Base-by-base conservation (phyloP, 2,329 filamentous ascomycete species). In the Colletotrichum phormii region DNA sequence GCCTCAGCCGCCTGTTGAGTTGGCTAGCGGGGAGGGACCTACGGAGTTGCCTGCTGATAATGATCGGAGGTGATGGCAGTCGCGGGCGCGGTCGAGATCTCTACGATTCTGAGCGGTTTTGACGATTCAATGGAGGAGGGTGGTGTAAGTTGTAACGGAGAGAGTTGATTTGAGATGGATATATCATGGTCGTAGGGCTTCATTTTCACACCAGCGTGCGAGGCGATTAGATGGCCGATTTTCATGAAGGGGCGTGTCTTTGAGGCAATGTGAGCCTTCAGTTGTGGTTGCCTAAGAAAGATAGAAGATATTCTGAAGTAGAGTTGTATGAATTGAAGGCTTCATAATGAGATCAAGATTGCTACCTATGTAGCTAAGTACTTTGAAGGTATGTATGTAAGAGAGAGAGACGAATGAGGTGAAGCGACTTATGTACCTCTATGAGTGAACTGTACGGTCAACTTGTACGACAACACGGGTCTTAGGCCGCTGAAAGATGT, bases 21-120 rank as follows among this genome's bases (percentile, higher is more conserved):
- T 72, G 51, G 51, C 57, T 11, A 58, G 53, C 4, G 54, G 62
- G 31, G 29, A 70, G 13, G 54, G 35, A 31, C 63, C 54, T n/a
- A 54, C 55, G 31, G 67, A 71, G 46, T 42, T 64, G 31, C 62
- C 62, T 29, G 62, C 62, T 24, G 62, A 64, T n/a, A 55, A 55
- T 15, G 12, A 13, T 24, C 62, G 62, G 62, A 64, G 33, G 62
- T 64, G 54, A 51, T n/a, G 2, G 2, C 5, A 26, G n/a, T 33
- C 12, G 8, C 12, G 61, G 24, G 13, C 29, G 5, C 12, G 4
- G 1, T 12, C 35, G 15, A 18, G 7, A 46, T 26, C 5, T 29
- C 12, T 42, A 35, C 18, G 49, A 11, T 4, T 8, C 22, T n/a
- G 15, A 49, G 15, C 29, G 9, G 31, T 15, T 26, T 54, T 37